A percentile compares a stretch with the other conserved stretches of the same genome.
phyloP scores from a whole-genome alignment of 1,284 basidiomycete species.

The Apiotrichum sp. region DNA sequence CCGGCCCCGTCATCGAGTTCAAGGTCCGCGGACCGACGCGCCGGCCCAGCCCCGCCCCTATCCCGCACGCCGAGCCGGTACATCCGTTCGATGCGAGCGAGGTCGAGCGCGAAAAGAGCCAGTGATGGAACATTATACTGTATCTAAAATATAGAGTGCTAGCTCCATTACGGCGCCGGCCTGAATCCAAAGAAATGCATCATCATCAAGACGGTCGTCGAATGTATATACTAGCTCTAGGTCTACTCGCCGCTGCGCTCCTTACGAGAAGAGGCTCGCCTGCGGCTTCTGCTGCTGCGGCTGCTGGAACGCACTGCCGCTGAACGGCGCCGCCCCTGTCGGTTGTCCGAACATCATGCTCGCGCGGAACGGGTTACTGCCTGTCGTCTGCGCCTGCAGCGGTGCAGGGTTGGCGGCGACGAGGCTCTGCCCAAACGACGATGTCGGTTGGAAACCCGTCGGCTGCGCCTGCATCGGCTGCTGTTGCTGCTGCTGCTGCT shows the following conservation, averaged over 20 bases:
- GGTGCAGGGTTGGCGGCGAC: conserved; percentile 44
- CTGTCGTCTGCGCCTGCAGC: conserved; percentile 15
- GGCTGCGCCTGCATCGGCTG: conserved; percentile 16
- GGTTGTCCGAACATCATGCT: conserved; percentile 6
- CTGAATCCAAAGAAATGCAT: too few relatives aligned
- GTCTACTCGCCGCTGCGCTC: too few relatives aligned
- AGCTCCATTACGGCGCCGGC: too few relatives aligned
- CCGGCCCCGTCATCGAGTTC: conserved; percentile 19
- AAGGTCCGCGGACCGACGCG: conserved; percentile 14
- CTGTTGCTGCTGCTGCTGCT: too few relatives aligned
- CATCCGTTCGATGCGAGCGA: neutral
- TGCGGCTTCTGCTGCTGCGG: neutral
- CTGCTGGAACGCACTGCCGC: neutral
- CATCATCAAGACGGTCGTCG: too few relatives aligned
- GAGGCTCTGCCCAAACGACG: conserved; percentile 73
- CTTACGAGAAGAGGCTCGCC: neutral
- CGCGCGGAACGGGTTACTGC: conserved; percentile 39
- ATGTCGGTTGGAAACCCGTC: conserved; percentile 69
- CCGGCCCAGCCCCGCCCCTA: neutral
- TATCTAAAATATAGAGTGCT: too few relatives aligned
- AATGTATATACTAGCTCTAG: too few relatives aligned
- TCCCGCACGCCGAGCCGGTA: neutral
- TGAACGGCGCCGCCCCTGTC: neutral
- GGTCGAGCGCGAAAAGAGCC: neutral
- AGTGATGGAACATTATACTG: too few relatives aligned